Evolutionary conservation across 208 protist genomes (phyloP).

Genomic region (Leishmania tropica): DNA sequence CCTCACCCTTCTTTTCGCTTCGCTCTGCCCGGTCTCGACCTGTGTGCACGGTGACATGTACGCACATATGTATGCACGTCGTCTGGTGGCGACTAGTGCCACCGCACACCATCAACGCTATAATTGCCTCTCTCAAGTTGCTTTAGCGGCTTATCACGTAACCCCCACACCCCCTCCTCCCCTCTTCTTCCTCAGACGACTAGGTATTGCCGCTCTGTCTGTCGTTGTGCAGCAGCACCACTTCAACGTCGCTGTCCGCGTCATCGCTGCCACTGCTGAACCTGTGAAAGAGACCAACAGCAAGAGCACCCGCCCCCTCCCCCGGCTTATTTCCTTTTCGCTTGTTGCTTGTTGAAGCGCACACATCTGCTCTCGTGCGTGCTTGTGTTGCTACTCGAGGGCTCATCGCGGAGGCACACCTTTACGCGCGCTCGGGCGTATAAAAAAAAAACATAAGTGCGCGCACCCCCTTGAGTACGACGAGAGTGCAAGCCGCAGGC

Average conservation of each 20-base stretch:
- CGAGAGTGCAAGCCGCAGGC: not conserved
- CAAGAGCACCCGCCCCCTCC: too few relatives aligned
- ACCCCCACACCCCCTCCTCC: not conserved
- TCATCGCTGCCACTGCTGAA: not conserved
- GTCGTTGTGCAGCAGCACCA: not conserved
- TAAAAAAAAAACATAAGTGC: not conserved
- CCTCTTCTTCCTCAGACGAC: not conserved
- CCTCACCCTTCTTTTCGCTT: not conserved
- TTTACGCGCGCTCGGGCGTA: not conserved
- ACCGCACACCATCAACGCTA: not conserved
- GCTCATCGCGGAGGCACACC: not conserved
- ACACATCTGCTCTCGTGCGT: not conserved
- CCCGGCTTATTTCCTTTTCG: too few relatives aligned
- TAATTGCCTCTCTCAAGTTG: not conserved
- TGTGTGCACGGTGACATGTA: not conserved
- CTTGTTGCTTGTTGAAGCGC: too few relatives aligned
- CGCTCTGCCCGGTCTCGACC: not conserved
- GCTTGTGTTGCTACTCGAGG: not conserved
- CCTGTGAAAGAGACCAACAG: not conserved
- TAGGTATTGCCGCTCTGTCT: not conserved
- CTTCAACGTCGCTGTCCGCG: not conserved
- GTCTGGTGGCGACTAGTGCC: not conserved
- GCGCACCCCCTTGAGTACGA: not conserved
- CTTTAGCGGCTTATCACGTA: not conserved
- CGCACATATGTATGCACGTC: slow-evolving; percentile 8